Evolutionary conservation across 1,284 basidiomycete genomes (phyloP).

Genomic region (Heterobasidion occidentale): DNA sequence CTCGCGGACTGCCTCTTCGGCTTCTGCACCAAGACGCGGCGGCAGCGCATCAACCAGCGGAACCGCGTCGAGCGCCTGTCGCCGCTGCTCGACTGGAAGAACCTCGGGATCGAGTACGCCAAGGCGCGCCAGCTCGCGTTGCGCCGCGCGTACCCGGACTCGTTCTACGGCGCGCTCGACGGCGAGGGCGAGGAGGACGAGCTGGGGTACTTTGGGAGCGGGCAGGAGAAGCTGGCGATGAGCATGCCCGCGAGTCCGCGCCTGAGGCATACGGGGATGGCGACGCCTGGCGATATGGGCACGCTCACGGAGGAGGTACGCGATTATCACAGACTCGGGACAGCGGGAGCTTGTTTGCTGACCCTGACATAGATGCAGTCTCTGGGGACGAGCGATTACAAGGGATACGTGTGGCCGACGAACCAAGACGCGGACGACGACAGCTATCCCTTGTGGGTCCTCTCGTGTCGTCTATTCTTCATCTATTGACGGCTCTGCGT

Average conservation of each 20-base stretch:
- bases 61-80: conserved; percentile 93
- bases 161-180: conserved; percentile 47
- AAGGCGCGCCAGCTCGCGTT: conserved; percentile 92
- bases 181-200: conserved; percentile 38
- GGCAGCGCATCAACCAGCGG: conserved; percentile 96
- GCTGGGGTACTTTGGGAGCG: conserved; percentile 49
- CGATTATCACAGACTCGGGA: background rate
- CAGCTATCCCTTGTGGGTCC: conserved; percentile 78
- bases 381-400: conserved; percentile 83
- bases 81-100: conserved; percentile 97
- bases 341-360: background rate
- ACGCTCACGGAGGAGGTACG: conserved; percentile 85
- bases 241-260: conserved; percentile 86
- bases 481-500: conserved; percentile 7
- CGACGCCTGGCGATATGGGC: conserved; percentile 90
- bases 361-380: conserved; percentile 62
- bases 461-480: conserved; percentile 1
- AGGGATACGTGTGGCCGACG: conserved; percentile 65
- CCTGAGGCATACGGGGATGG: conserved; percentile 60
- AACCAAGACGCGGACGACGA: conserved; percentile 80
- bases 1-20: conserved; percentile 68
- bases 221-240: conserved; percentile 63
- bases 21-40: conserved; percentile 85
- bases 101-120: conserved; percentile 93
- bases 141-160: conserved; percentile 91